phyloP scores from a whole-genome alignment of 2,329 filamentous ascomycete species.

The Ophiostoma fasciatum region DNA sequence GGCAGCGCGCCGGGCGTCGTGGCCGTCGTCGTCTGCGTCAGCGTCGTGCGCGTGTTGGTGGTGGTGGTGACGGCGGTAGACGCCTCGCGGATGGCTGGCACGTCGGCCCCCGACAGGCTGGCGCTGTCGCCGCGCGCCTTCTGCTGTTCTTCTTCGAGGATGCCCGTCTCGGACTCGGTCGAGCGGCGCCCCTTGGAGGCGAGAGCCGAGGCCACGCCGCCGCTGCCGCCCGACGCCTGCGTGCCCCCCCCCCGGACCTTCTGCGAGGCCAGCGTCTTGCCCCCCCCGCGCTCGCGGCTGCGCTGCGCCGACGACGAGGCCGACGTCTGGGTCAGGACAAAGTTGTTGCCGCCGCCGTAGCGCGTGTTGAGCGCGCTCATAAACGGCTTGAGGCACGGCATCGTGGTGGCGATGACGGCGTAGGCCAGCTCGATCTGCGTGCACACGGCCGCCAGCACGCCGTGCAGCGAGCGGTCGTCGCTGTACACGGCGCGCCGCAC shows the following conservation, averaged over 20 bases:
- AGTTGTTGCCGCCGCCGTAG: constrained; percentile 15
- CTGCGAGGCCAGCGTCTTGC: neutral
- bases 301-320: constrained; percentile 1
- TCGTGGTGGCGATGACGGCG: constrained; percentile 24
- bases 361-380: constrained; percentile 21
- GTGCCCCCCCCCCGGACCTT: too few species aligned
- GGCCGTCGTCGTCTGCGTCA: too few species aligned
- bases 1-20: neutral
- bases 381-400: constrained; percentile 29
- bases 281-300: constrained; percentile 2
- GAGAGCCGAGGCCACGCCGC: neutral
- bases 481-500: constrained; percentile 18
- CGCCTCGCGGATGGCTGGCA: too few species aligned
- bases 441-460: constrained; percentile 20
- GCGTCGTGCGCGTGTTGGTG: too few species aligned
- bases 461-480: constrained; percentile 21
- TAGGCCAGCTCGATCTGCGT: constrained; percentile 26
- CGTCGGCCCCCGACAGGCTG: neutral
- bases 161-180: constrained; percentile 4
- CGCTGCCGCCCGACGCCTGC: neutral
- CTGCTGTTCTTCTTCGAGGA: neutral
- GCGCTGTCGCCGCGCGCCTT: neutral
- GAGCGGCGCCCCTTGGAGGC: constrained; percentile 1
- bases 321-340: constrained; percentile 7
- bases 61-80: neutral